Base-by-base conservation (phyloP, 1,139 yeast genomes). In the Debaryomyces fabryi region DNA sequence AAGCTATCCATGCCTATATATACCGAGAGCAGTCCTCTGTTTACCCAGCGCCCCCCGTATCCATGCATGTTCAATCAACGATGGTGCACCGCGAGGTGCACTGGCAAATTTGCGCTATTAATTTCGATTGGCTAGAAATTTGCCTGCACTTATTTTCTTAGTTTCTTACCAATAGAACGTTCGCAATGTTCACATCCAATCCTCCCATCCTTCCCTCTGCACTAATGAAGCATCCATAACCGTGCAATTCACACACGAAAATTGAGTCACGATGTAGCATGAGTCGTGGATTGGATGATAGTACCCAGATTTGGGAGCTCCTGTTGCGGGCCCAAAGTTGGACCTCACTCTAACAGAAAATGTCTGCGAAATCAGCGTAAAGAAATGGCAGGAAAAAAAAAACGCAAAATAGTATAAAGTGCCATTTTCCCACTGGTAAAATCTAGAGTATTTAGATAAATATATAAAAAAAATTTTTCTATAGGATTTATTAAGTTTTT, bases 401-500 rank as follows among this genome's bases (percentile, higher is more conserved):
- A 29, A 16, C 23, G 43, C 36, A 21, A 15, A 37, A 37, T 18
- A 18, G 27, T 40, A 40, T 40, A 40, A 40, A 40, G 43, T 18
- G 36, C 29, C 43, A 40, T 10, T 30, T 40, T 40, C 35, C 43
- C 43, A 29, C 36, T 3, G 18, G 18, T 12, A 8, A 35, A 18
- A 35, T 16, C 15, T 2, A 23, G 1, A 23, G 12, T 16, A 18
- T 13, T 21, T 10, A n/a, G 8, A 40, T 40, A 40, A 29, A 10
- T 40, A 40, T n/a, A 29, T 25, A 18, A 30, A 40, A 27, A 20
- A n/a, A 2, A 2, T 30, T 29, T 40, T 29, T 30, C 29, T 25
- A 40, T n/a, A 40, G 36, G 36, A 23, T 27, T 40, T 27, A 40
- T 39, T 37, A 25, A 30, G 43, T 40, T 40, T 40, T 18, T 40